Evolutionary conservation across 192 early-diverging fungal genomes (phyloP).

Genomic region (Funneliformis mosseae): DNA sequence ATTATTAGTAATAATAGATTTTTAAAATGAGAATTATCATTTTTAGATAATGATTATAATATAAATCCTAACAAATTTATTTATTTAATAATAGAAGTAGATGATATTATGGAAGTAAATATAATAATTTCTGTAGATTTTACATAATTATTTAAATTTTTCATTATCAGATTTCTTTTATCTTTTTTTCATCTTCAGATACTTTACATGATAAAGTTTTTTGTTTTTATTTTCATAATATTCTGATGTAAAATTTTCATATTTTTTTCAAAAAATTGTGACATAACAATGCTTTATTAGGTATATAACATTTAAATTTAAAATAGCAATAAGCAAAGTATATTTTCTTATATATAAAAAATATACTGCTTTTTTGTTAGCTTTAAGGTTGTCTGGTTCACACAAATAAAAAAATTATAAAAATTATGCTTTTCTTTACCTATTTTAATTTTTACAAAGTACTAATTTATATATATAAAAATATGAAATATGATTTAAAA

Average conservation of each 20-base stretch:
- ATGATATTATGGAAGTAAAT: not conserved
- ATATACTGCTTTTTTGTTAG: constrained; percentile 1
- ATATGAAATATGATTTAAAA: too few relatives aligned
- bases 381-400: not conserved
- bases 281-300: constrained; percentile 12
- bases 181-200: not conserved
- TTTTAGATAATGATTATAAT: not conserved
- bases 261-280: not conserved
- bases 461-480: too few relatives aligned
- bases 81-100: not conserved
- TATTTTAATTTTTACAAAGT: not conserved
- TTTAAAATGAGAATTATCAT: not conserved
- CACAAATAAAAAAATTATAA: not conserved
- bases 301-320: constrained; percentile 1
- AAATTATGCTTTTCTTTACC: not conserved
- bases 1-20: not conserved
- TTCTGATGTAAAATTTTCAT: constrained; percentile 5
- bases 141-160: not conserved
- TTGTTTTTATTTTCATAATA: not conserved
- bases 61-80: not conserved
- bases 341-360: not conserved
- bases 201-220: not conserved
- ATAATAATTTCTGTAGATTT: too few relatives aligned
- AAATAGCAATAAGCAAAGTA: too few relatives aligned
- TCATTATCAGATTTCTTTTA: not conserved